Conservation (phyloP, 2,329 filamentous ascomycete genomes). For the Colletotrichum musicola region DNA sequence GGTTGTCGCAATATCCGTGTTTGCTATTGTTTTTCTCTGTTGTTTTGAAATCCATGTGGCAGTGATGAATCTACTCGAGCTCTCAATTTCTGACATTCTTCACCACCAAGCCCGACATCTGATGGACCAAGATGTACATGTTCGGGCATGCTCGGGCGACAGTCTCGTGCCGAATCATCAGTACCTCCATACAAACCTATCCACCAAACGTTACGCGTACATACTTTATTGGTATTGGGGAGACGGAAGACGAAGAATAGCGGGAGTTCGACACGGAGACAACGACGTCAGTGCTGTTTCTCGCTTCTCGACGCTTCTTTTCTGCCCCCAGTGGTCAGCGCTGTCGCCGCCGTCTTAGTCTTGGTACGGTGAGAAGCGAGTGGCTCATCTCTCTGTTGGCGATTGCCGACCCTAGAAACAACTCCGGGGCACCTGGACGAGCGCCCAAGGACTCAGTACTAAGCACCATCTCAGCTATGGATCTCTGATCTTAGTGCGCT, state of each 20-base stretch:
- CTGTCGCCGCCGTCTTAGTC: conserved; percentile 1
- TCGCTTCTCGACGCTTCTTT: conserved; percentile 36
- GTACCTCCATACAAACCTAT: no score
- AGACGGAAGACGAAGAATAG: not conserved
- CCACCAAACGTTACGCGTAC: no score
- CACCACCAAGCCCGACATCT: no score
- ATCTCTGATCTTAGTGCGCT: conserved; percentile 36
- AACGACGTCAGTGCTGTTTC: not conserved
- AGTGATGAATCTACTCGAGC: no score
- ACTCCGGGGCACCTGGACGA: conserved; percentile 8
- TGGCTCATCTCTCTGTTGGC: conserved; percentile 24
- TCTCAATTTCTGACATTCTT: not conserved
- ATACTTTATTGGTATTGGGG: no score
- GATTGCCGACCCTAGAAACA: conserved; percentile 35
- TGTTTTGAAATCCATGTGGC: not conserved
- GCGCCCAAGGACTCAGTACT: conserved; percentile 11
- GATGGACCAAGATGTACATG: no score
- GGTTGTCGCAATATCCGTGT: conserved; percentile 11
- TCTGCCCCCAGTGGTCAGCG: conserved; percentile 14
- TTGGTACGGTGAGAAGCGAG: conserved; percentile 3
- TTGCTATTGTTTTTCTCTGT: conserved; percentile 22
- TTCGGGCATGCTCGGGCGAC: no score
- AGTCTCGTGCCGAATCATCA: no score
- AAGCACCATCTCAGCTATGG: conserved; percentile 16
- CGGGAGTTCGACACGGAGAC: not conserved